These are phyloP conservation scores for Truncatella angustata DNA, from an alignment of 2,329 filamentous ascomycete genomes.

Conservation along the genomic window DNA sequence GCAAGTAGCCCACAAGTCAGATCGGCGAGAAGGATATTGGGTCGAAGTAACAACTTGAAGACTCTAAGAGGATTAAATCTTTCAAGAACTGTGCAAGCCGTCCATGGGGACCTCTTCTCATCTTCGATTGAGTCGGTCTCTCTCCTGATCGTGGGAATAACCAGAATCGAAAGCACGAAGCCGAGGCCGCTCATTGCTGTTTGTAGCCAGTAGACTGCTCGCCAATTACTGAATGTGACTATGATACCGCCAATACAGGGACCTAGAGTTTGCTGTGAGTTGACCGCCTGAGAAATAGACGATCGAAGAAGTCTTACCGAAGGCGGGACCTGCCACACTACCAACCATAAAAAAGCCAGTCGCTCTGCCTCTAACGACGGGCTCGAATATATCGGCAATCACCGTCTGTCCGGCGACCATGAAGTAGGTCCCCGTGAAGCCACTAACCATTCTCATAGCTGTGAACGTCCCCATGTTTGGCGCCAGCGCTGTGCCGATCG, in stretches of 20 bases:
- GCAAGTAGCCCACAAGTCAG: constrained; percentile 18
- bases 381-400: constrained; percentile 36
- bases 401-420: constrained; percentile 38
- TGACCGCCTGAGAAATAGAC: background rate
- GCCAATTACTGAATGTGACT: constrained; percentile 27
- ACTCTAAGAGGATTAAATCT: constrained; percentile 21
- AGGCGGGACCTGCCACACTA: constrained; percentile 38
- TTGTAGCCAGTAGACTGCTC: constrained; percentile 31
- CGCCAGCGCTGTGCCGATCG: constrained; percentile 28
- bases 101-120: background rate
- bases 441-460: constrained; percentile 31
- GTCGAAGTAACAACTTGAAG: constrained; percentile 20
- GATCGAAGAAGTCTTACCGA: constrained; percentile 26
- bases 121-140: background rate
- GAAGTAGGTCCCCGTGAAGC: constrained; percentile 35
- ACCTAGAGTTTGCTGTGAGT: constrained; percentile 14
- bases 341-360: constrained; percentile 41
- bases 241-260: constrained; percentile 30
- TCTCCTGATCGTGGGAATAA: constrained; percentile 17
- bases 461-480: constrained; percentile 32
- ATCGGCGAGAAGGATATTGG: constrained; percentile 23
- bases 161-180: constrained; percentile 24
- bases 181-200: constrained; percentile 26
- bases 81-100: constrained; percentile 1
- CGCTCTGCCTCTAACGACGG: constrained; percentile 26